Percentiles rank a stretch among this genome's conserved stretches.
These are phyloP conservation scores for Cladosporium halotolerans DNA, from an alignment of 2,329 filamentous ascomycete species.

Conservation along the genomic window DNA sequence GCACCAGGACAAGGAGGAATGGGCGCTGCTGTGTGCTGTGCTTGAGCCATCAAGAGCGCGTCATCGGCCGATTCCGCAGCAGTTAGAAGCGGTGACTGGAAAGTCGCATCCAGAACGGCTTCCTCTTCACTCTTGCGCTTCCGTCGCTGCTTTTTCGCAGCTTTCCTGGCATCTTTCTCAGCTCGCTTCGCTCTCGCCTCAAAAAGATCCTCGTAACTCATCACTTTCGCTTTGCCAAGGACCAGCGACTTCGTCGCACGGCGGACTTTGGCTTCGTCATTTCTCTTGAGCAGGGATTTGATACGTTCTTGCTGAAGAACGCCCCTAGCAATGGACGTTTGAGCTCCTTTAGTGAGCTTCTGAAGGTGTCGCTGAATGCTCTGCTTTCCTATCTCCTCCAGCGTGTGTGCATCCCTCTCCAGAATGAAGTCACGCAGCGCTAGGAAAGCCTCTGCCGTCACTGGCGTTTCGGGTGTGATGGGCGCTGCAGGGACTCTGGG, in stretches of 20 bases:
- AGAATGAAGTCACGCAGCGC: constrained; percentile 21
- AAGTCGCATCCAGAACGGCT: neutral
- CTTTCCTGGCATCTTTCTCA: constrained; percentile 17
- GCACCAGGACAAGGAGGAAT: neutral
- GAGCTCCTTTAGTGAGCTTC: constrained; percentile 17
- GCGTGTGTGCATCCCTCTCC: constrained; percentile 17
- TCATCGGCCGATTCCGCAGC: neutral
- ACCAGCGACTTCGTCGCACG: constrained; percentile 21
- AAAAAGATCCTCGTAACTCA: constrained; percentile 21
- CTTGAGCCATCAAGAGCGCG: neutral
- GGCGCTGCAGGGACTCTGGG: constrained; percentile 10
- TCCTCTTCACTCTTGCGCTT: neutral
- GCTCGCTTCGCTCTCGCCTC: constrained; percentile 20
- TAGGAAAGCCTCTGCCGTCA: constrained; percentile 18
- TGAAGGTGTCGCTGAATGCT: constrained; percentile 20
- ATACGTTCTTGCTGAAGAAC: neutral
- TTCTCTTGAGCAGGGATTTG: constrained; percentile 21
- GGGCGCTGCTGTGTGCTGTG: neutral
- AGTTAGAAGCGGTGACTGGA: neutral
- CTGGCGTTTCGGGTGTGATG: constrained; percentile 27
- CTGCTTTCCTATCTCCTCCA: constrained; percentile 22
- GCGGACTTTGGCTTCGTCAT: constrained; percentile 23
- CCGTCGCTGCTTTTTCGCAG: neutral
- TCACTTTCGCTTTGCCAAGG: constrained; percentile 23
- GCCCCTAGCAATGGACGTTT: neutral